These are phyloP conservation scores for Fragaria nilgerrensis DNA, from an alignment of 306 rosid species.

Conservation along the genomic window DNA sequence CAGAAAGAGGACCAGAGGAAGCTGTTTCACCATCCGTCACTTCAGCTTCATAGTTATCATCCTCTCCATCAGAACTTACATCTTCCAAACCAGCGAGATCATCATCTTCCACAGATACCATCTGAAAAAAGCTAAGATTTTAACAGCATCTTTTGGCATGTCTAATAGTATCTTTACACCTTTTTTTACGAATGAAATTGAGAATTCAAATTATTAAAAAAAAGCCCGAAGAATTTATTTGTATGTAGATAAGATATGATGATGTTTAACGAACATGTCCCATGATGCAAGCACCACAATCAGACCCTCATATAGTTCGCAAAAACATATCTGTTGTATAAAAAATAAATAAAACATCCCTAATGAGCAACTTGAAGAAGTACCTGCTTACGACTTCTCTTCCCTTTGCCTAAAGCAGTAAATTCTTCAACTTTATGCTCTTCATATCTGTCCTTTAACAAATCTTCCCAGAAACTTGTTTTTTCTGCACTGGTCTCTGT, in stretches of 20 bases:
- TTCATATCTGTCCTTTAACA: slow-evolving; percentile 77
- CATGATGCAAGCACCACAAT: slow-evolving; percentile 1
- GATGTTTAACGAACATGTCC: background rate
- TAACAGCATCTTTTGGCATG: background rate
- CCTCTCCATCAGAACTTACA: slow-evolving; percentile 95
- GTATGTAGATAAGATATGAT: background rate
- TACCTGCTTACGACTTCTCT: slow-evolving; percentile 94
- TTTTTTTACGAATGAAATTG: background rate
- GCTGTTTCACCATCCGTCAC: slow-evolving; percentile 82
- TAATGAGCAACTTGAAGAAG: background rate
- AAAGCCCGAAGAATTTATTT: background rate
- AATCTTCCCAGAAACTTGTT: slow-evolving; percentile 88
- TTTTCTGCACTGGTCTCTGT: slow-evolving; percentile 52
- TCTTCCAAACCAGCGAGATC: slow-evolving; percentile 99
- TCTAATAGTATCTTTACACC: background rate
- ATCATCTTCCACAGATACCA: slow-evolving; percentile 97
- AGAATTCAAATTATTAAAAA: background rate
- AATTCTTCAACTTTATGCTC: slow-evolving; percentile 91
- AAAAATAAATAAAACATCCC: background rate
- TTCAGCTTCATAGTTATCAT: slow-evolving; percentile 94
- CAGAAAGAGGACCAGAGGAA: slow-evolving; percentile 39
- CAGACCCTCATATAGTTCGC: background rate
- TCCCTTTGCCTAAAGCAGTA: slow-evolving; percentile 89
- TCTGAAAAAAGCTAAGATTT: slow-evolving; percentile 39
- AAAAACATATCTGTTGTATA: background rate